phyloP scores from a whole-genome alignment of 1,284 basidiomycete genomes.

The Ceratobasidium sp. region DNA sequence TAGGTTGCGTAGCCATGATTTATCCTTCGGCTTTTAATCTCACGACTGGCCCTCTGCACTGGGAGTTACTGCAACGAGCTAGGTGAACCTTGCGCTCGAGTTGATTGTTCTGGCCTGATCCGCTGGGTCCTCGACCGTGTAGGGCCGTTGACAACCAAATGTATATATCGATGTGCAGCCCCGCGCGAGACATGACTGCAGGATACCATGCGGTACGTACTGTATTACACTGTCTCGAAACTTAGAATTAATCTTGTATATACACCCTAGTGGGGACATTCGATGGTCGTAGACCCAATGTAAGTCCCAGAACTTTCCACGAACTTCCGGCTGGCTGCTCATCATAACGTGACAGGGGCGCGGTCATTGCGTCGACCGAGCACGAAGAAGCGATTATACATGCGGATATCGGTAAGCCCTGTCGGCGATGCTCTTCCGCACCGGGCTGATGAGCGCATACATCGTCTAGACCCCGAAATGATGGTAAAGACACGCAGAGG shows the following conservation, averaged over 20 bases:
- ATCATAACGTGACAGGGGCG: constrained; percentile 66
- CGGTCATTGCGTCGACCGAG: constrained; percentile 79
- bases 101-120: constrained; percentile 13
- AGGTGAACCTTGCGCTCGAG: constrained; percentile 63
- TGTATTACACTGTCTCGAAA: constrained; percentile 19
- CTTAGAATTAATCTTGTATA: not conserved
- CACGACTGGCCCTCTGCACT: constrained; percentile 96
- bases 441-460: constrained; percentile 28
- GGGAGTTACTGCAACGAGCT: constrained; percentile 91
- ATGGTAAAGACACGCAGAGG: constrained; percentile 78
- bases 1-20: constrained; percentile 89
- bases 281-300: constrained; percentile 90
- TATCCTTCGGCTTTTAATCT: constrained; percentile 92
- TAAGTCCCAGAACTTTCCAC: constrained; percentile 58
- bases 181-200: constrained; percentile 85
- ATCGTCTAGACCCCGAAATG: constrained; percentile 72
- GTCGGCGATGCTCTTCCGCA: constrained; percentile 11
- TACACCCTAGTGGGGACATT: constrained; percentile 83
- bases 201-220: constrained; percentile 84
- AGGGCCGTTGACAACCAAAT: constrained; percentile 97
- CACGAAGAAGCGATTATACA: constrained; percentile 86
- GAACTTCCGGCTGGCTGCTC: not conserved
- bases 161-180: constrained; percentile 95
- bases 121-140: not conserved
- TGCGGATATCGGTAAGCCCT: constrained; percentile 78